Percentiles rank a stretch among this genome's conserved stretches.
These are phyloP conservation scores for Alternaria metachromatica DNA, from an alignment of 2,329 filamentous ascomycete species.

Conservation along the genomic window DNA sequence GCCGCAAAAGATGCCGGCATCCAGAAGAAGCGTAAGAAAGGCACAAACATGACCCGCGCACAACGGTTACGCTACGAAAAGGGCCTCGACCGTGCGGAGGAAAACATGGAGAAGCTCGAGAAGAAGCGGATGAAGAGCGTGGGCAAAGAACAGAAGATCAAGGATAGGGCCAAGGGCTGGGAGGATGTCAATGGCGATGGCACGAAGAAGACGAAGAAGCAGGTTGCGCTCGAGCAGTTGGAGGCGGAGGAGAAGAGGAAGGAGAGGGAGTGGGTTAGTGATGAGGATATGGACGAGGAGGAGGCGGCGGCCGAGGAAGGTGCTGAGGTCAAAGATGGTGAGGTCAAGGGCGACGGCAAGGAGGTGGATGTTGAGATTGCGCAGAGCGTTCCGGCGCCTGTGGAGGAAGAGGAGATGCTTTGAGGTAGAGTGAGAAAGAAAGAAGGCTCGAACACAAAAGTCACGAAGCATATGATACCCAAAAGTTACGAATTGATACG, in stretches of 20 bases:
- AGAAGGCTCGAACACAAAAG: neutral
- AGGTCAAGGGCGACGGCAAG: constrained; percentile 24
- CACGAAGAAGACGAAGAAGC: constrained; percentile 23
- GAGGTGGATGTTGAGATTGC: constrained; percentile 18
- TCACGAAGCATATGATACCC: constrained; percentile 14
- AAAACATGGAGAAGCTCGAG: constrained; percentile 61
- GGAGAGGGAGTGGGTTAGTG: constrained; percentile 36
- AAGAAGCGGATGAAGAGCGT: constrained; percentile 63
- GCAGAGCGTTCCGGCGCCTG: constrained; percentile 16
- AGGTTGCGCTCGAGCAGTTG: constrained; percentile 20
- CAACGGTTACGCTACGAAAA: constrained; percentile 58
- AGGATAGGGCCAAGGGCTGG: constrained; percentile 55
- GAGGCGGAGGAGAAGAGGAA: constrained; percentile 17
- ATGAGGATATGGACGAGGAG: constrained; percentile 39
- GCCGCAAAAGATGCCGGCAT: constrained; percentile 74
- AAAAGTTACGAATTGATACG: constrained; percentile 6
- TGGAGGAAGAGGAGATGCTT: constrained; percentile 38
- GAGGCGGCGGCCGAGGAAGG: neutral
- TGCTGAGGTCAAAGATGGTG: constrained; percentile 5
- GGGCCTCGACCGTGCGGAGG: constrained; percentile 62
- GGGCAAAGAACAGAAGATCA: constrained; percentile 56
- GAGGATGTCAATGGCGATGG: constrained; percentile 45
- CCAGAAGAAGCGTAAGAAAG: constrained; percentile 69
- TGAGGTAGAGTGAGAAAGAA: constrained; percentile 5
- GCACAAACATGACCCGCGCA: constrained; percentile 52